Percentiles rank a stretch among this genome's conserved stretches.
Evolutionary conservation across 345 rosid genomes (phyloP).

Genomic region (rapeseed (Brassica napus)): DNA sequence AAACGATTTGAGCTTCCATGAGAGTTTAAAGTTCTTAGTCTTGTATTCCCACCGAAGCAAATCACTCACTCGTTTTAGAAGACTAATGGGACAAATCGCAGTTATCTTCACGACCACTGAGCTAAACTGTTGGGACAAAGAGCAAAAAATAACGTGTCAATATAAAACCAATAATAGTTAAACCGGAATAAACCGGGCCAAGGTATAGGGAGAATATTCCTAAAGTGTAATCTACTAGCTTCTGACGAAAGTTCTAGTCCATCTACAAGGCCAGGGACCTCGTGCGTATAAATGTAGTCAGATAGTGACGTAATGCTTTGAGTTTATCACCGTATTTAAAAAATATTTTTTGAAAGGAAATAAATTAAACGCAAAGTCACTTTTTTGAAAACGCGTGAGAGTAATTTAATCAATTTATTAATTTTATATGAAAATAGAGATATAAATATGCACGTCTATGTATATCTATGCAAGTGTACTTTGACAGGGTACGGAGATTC

Average conservation of each 20-base stretch:
- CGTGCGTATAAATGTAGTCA: conserved; percentile 22
- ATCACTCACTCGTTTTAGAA: conserved; percentile 70
- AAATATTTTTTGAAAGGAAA: neutral
- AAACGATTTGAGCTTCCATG: conserved; percentile 67
- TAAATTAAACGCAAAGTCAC: neutral
- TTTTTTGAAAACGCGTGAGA: conserved; percentile 3
- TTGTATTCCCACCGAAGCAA: conserved; percentile 79
- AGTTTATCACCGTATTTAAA: neutral
- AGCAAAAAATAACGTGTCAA: neutral
- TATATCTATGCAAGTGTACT: conserved; percentile 23
- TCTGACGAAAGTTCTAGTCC: conserved; percentile 14
- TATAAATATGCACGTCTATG: neutral
- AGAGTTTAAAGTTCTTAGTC: conserved; percentile 55
- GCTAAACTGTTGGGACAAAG: conserved; percentile 57
- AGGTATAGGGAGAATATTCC: conserved; percentile 24
- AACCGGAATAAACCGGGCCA: conserved; percentile 10
- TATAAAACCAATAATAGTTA: neutral
- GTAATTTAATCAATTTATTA: neutral
- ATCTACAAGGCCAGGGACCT: conserved; percentile 18
- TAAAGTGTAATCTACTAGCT: conserved; percentile 9
- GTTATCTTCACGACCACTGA: conserved; percentile 68
- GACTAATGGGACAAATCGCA: conserved; percentile 69
- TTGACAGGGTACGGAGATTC: conserved; percentile 31
- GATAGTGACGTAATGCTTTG: conserved; percentile 23
- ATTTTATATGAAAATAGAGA: neutral